These are phyloP conservation scores for Fraxinus albicans DNA, from an alignment of 305 asterid genomes.

Conservation along the genomic window DNA sequence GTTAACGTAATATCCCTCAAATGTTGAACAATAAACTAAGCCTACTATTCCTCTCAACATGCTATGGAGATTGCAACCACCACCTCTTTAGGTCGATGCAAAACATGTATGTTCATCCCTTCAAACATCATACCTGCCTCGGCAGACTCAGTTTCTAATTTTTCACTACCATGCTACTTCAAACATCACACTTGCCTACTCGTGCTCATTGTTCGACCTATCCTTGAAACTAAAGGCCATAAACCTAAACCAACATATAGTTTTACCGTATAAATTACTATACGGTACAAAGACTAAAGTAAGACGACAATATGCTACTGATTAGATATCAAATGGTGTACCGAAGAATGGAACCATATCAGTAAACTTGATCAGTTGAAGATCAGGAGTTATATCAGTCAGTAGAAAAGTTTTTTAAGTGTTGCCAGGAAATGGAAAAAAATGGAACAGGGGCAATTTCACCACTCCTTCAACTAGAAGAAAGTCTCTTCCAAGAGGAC, in stretches of 20 bases:
- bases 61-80: neutral
- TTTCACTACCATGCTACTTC: neutral
- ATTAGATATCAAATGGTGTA: neutral
- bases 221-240: neutral
- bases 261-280: neutral
- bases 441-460: constrained; percentile 11
- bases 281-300: neutral
- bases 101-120: neutral
- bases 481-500: constrained; percentile 24
- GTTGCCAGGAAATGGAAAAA: constrained; percentile 8
- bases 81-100: neutral
- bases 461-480: constrained; percentile 5
- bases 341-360: neutral
- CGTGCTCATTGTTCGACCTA: neutral
- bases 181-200: neutral
- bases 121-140: neutral
- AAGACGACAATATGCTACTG: neutral
- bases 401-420: neutral
- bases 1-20: too few species aligned
- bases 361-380: constrained; percentile 1
- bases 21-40: too few species aligned
- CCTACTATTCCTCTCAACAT: neutral
- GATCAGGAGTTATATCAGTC: constrained; percentile 9
- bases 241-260: neutral
- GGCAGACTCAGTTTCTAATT: neutral